Evolutionary conservation across 306 rosid genomes (phyloP).

Genomic region (Gastrolobium bilobum): DNA sequence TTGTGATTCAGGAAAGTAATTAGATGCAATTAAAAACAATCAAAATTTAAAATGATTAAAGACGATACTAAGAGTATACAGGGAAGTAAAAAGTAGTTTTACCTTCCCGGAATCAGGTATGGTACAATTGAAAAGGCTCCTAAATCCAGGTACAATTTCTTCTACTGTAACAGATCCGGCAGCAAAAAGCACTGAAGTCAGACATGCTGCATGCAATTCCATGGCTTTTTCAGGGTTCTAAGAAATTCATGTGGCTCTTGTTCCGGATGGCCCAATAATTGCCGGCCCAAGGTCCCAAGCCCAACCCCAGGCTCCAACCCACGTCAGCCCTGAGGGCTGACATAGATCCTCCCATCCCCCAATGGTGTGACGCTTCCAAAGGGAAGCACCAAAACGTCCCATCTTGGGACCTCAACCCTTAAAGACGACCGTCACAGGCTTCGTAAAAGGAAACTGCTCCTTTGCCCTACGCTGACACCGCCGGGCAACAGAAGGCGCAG

Average conservation of each 20-base stretch:
- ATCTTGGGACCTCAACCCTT: too few relatives aligned
- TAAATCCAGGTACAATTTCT: conserved; percentile 69
- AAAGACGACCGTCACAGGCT: too few relatives aligned
- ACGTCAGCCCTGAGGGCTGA: too few relatives aligned
- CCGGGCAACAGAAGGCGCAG: too few relatives aligned
- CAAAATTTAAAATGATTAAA: background rate
- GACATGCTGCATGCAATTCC: conserved; percentile 28
- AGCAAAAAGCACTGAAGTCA: conserved; percentile 38
- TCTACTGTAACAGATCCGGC: conserved; percentile 56
- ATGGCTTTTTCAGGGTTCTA: background rate
- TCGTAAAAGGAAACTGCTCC: too few relatives aligned
- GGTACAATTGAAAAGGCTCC: conserved; percentile 55
- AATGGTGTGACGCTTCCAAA: too few relatives aligned
- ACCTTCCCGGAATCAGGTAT: conserved; percentile 71
- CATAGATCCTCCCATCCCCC: too few relatives aligned
- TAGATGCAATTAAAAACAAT: background rate
- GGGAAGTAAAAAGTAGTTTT: conserved; percentile 24
- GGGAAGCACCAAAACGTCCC: too few relatives aligned
- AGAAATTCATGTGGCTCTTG: conserved; percentile 20
- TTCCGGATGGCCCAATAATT: too few relatives aligned
- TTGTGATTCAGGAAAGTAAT: conserved; percentile 15
- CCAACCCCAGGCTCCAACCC: too few relatives aligned
- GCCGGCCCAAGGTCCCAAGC: too few relatives aligned
- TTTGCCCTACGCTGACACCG: too few relatives aligned
- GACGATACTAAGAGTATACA: conserved; percentile 4